These are phyloP conservation scores for Aureobasidium sp. DNA, from an alignment of 2,329 filamentous ascomycete genomes.

Conservation along the genomic window DNA sequence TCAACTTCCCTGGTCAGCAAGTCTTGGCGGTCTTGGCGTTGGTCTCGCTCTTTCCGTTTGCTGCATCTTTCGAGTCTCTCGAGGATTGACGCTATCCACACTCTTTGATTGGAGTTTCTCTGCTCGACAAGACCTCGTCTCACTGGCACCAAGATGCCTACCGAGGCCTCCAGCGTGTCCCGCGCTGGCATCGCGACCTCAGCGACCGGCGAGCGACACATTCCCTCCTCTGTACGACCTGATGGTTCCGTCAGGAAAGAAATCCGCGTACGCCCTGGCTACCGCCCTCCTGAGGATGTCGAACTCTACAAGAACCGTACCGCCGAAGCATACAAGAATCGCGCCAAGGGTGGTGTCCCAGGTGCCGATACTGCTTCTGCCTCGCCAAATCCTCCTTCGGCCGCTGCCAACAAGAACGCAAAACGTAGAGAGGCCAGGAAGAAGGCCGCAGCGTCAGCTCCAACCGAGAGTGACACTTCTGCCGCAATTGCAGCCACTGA, in stretches of 20 bases:
- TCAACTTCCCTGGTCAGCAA: conserved; percentile 11
- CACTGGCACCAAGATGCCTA: conserved; percentile 35
- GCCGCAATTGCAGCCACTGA: conserved; percentile 22
- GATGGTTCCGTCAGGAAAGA: conserved; percentile 91
- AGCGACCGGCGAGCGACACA: conserved; percentile 72
- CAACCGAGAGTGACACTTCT: conserved; percentile 4
- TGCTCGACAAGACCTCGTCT: not conserved
- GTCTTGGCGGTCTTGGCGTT: conserved; percentile 12
- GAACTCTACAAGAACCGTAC: conserved; percentile 93
- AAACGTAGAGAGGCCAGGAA: conserved; percentile 65
- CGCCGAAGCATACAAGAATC: conserved; percentile 75
- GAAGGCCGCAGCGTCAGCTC: conserved; percentile 44
- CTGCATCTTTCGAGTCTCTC: not conserved
- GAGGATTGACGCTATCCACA: not conserved
- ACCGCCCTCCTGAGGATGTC: conserved; percentile 89
- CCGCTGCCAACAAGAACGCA: conserved; percentile 71
- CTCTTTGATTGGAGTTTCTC: not conserved
- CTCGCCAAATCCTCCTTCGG: conserved; percentile 43
- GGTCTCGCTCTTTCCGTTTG: not conserved
- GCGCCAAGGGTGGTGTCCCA: conserved; percentile 62
- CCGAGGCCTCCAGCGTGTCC: conserved; percentile 53
- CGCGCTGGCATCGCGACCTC: conserved; percentile 60
- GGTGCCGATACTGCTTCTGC: conserved; percentile 53
- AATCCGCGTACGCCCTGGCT: conserved; percentile 89
- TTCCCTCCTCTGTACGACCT: conserved; percentile 76